A percentile compares a stretch with the other conserved stretches of the same genome.
Evolutionary conservation across 495 filamentous ascomycete species (phyloP).

Genomic region (Hyaloscypha bicolor): DNA sequence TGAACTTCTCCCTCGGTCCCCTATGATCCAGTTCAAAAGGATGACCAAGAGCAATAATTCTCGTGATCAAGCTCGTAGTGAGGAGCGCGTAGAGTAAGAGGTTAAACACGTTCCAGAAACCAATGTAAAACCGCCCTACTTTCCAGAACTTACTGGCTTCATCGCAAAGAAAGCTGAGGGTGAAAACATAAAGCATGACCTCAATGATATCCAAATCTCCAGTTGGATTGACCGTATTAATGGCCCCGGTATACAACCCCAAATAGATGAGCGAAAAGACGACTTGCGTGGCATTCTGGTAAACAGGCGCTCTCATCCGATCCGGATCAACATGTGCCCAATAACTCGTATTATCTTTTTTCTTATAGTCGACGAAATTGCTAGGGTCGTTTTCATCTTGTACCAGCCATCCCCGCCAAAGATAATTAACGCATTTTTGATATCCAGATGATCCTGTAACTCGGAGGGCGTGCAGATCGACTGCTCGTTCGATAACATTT

Average conservation of each 20-base stretch:
- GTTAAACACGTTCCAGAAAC: constrained; percentile 97
- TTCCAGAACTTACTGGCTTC: constrained; percentile 90
- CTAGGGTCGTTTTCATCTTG: constrained; percentile 89
- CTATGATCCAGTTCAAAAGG: constrained; percentile 44
- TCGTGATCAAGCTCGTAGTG: constrained; percentile 71
- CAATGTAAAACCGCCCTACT: constrained; percentile 81
- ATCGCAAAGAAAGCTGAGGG: constrained; percentile 88
- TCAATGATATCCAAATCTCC: constrained; percentile 87
- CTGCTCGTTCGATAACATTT: constrained; percentile 88
- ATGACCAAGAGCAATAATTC: constrained; percentile 76
- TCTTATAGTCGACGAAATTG: constrained; percentile 80
- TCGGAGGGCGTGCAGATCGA: constrained; percentile 86
- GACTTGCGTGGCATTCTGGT: constrained; percentile 90
- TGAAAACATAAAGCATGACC: constrained; percentile 84
- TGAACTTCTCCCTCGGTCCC: constrained; percentile 61
- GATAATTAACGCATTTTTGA: constrained; percentile 83
- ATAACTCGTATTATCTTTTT: constrained; percentile 73
- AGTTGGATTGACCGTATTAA: constrained; percentile 81
- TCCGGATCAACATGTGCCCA: constrained; percentile 87
- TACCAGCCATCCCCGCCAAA: constrained; percentile 96
- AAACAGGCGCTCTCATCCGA: constrained; percentile 86
- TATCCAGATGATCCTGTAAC: constrained; percentile 93
- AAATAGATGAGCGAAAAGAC: constrained; percentile 82
- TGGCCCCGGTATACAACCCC: constrained; percentile 81
- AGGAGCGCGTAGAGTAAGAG: constrained; percentile 76